These are phyloP conservation scores for Suillus discolor DNA, from an alignment of 768 basidiomycete species.

Conservation along the genomic window DNA sequence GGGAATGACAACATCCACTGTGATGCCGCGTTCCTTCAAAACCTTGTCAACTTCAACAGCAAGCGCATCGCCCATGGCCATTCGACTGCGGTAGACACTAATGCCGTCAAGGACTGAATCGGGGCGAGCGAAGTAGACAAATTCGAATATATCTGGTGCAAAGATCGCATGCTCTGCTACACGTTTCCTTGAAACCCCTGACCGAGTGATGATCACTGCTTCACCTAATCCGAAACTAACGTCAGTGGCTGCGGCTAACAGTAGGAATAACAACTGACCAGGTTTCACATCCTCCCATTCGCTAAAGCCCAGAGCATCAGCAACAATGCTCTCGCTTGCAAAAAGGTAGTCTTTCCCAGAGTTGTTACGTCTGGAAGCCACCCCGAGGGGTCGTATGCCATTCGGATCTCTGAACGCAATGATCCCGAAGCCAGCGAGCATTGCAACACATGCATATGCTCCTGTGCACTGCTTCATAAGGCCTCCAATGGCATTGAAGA, in stretches of 20 bases:
- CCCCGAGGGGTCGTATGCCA: slow-evolving; percentile 92
- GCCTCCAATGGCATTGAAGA: slow-evolving; percentile 90
- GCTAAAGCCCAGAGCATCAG: slow-evolving; percentile 87
- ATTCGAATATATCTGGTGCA: slow-evolving; percentile 98
- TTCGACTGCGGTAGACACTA: slow-evolving; percentile 95
- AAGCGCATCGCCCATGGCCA: slow-evolving; percentile 98
- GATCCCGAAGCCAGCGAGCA: slow-evolving; percentile 98
- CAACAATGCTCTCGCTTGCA: slow-evolving; percentile 95
- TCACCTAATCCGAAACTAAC: slow-evolving; percentile 58
- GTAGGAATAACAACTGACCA: slow-evolving; percentile 47
- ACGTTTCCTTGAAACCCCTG: slow-evolving; percentile 71
- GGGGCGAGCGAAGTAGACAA: slow-evolving; percentile 96
- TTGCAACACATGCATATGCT: slow-evolving; percentile 97
- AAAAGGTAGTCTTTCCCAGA: slow-evolving; percentile 84
- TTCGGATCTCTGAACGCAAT: slow-evolving; percentile 98
- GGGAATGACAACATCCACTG: slow-evolving; percentile 96
- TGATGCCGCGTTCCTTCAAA: slow-evolving; percentile 63
- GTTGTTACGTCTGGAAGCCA: slow-evolving; percentile 66
- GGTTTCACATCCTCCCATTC: slow-evolving; percentile 95
- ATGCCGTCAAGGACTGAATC: slow-evolving; percentile 98
- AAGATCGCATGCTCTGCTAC: slow-evolving; percentile 73
- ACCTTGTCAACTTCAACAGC: slow-evolving; percentile 84
- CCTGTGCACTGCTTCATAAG: slow-evolving; percentile 89
- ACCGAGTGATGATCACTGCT: slow-evolving; percentile 92
- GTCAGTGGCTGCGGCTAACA: slow-evolving; percentile 11